Percentiles rank a stretch among this genome's conserved stretches.
Evolutionary conservation across 768 basidiomycete species (phyloP).

Genomic region (Harrya chromipes): DNA sequence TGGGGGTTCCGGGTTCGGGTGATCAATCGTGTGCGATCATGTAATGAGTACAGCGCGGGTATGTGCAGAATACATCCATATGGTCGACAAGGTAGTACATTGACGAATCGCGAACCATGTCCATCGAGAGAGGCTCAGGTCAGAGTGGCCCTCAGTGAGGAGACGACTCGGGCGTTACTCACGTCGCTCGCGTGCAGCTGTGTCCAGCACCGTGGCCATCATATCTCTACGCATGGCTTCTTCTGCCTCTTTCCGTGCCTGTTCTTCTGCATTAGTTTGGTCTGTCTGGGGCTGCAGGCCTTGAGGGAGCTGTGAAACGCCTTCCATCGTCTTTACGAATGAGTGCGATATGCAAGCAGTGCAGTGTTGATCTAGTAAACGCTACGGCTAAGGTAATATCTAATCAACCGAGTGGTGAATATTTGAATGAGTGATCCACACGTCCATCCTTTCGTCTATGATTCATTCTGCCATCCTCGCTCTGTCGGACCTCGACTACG

Average conservation of each 20-base stretch:
- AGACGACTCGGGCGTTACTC: constrained; percentile 14
- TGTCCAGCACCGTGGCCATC: constrained; percentile 74
- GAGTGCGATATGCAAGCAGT: neutral
- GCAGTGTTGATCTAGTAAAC: constrained; percentile 1
- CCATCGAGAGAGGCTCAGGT: neutral
- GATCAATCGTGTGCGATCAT: too few species aligned
- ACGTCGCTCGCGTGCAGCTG: constrained; percentile 81
- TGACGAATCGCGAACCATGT: neutral
- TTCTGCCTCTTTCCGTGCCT: constrained; percentile 57
- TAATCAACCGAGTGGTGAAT: constrained; percentile 2
- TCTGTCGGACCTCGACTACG: constrained; percentile 2
- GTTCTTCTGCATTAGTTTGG: constrained; percentile 52
- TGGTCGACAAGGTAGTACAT: too few species aligned
- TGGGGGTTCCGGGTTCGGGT: too few species aligned
- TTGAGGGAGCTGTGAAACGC: constrained; percentile 23
- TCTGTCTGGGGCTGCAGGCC: constrained; percentile 33
- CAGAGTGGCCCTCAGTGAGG: too few species aligned
- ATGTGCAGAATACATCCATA: too few species aligned
- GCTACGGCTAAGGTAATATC: too few species aligned
- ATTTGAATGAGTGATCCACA: too few species aligned
- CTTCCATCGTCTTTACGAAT: constrained; percentile 20
- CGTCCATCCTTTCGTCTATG: neutral
- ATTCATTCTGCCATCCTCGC: constrained; percentile 1
- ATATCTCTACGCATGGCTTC: constrained; percentile 76
- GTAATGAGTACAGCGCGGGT: too few species aligned